phyloP scores from a whole-genome alignment of 2,329 filamentous ascomycete species.

The Dryadomyces quercus-mongolicae region DNA sequence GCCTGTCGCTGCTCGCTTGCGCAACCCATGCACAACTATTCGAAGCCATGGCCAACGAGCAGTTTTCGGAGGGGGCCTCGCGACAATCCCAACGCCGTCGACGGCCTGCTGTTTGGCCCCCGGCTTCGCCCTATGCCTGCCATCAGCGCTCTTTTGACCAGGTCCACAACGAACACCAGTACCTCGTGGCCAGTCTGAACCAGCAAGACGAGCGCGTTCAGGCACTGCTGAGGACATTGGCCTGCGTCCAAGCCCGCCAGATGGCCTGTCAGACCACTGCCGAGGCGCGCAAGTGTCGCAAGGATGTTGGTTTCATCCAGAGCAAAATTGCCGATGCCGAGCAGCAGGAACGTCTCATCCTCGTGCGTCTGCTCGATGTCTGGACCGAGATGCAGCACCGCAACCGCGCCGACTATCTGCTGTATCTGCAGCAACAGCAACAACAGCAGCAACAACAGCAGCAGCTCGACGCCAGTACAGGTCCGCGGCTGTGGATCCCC shows the following conservation, averaged over 20 bases:
- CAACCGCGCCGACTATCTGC: slow-evolving; percentile 24
- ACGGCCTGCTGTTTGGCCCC: not conserved
- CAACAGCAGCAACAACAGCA: not conserved
- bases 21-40: no score
- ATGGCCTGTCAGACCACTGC: slow-evolving; percentile 6
- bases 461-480: not conserved
- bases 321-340: slow-evolving; percentile 30
- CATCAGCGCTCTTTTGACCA: slow-evolving; percentile 24
- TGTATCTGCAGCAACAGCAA: slow-evolving; percentile 12
- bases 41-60: no score
- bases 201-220: slow-evolving; percentile 24
- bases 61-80: no score
- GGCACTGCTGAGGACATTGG: slow-evolving; percentile 26
- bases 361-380: slow-evolving; percentile 35
- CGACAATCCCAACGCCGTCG: no score
- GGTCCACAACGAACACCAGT: slow-evolving; percentile 31
- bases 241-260: slow-evolving; percentile 20
- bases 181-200: slow-evolving; percentile 30
- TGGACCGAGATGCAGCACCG: slow-evolving; percentile 34
- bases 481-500: not conserved
- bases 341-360: slow-evolving; percentile 32
- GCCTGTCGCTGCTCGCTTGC: no score
- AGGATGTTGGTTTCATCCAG: slow-evolving; percentile 28
- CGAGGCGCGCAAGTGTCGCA: slow-evolving; percentile 21
- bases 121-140: not conserved